phyloP scores from a whole-genome alignment of 148 eudicot genomes.

The Nepenthes gracilis region DNA sequence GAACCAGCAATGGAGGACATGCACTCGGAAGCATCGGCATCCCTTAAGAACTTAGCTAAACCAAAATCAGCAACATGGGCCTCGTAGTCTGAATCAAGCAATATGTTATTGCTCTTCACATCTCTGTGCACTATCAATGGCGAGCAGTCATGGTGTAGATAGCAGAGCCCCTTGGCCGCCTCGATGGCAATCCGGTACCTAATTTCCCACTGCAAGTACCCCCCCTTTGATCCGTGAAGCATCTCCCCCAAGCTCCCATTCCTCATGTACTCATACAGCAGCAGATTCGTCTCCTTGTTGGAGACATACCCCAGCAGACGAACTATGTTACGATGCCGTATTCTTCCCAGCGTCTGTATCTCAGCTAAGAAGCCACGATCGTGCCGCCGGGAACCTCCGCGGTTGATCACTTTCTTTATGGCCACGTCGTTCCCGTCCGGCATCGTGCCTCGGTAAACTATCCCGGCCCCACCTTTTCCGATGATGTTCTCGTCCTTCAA shows the following conservation, averaged over 20 bases:
- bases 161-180: constrained; percentile 62
- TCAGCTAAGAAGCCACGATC: constrained; percentile 84
- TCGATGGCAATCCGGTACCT: constrained; percentile 84
- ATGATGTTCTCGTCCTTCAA: constrained; percentile 75
- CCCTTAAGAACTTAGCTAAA: too few species aligned
- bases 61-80: too few species aligned
- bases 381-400: constrained; percentile 11
- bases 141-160: background rate
- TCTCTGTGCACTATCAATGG: too few species aligned
- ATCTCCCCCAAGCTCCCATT: constrained; percentile 93
- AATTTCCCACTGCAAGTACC: constrained; percentile 67
- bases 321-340: constrained; percentile 77
- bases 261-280: constrained; percentile 85
- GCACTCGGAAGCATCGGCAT: too few species aligned
- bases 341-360: constrained; percentile 67
- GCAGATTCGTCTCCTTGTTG: constrained; percentile 59
- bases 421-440: constrained; percentile 60
- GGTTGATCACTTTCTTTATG: constrained; percentile 46
- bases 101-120: too few species aligned
- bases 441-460: constrained; percentile 81
- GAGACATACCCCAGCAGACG: constrained; percentile 65
- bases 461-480: constrained; percentile 89
- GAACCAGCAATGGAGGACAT: too few species aligned
- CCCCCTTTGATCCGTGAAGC: constrained; percentile 72
- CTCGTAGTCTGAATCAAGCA: too few species aligned